Evolutionary conservation across 768 basidiomycete genomes (phyloP).

Genomic region (Botryobasidium botryosum): DNA sequence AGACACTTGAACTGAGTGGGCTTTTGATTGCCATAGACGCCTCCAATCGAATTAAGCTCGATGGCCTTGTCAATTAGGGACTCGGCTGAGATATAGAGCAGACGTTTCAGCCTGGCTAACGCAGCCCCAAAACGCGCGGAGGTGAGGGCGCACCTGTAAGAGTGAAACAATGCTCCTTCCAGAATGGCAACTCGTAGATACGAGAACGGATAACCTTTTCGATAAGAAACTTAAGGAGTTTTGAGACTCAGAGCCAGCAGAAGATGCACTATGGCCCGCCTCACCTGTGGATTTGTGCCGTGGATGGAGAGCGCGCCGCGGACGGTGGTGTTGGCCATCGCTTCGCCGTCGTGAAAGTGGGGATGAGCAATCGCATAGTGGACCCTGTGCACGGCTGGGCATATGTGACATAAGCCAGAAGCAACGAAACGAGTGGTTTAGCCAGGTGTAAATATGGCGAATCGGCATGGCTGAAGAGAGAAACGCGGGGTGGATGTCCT

Average conservation of each 20-base stretch:
- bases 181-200: constrained; percentile 86
- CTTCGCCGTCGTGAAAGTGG: no score
- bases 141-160: constrained; percentile 48
- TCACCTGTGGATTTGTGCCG: constrained; percentile 91
- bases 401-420: no score
- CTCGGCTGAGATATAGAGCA: constrained; percentile 40
- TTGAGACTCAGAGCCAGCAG: constrained; percentile 14
- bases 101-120: neutral
- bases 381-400: no score
- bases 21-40: constrained; percentile 87
- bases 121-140: neutral
- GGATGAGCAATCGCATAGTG: no score
- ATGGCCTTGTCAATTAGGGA: constrained; percentile 87
- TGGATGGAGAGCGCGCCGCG: constrained; percentile 79
- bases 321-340: constrained; percentile 89
- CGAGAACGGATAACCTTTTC: constrained; percentile 93
- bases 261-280: constrained; percentile 5
- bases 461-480: no score
- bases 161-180: constrained; percentile 99
- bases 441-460: no score
- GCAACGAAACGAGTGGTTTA: no score
- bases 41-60: constrained; percentile 65
- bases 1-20: constrained; percentile 91
- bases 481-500: no score
- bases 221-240: constrained; percentile 70